Evolutionary conservation across 768 basidiomycete species (phyloP).

Genomic region (Pilatotrama ljubarskyi): DNA sequence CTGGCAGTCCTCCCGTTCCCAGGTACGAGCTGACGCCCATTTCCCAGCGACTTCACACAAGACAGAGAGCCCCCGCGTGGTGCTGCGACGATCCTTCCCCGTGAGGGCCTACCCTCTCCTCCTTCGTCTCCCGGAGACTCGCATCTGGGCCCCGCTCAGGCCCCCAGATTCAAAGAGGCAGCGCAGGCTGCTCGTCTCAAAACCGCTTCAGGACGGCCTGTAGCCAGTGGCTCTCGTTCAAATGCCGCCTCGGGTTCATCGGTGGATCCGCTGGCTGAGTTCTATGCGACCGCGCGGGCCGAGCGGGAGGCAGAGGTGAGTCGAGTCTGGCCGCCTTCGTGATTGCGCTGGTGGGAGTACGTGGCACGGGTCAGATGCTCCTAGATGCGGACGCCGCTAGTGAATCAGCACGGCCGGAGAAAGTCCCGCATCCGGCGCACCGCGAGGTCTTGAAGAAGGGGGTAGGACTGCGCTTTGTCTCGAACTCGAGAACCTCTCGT

Average conservation of each 20-base stretch:
- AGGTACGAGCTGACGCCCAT: slow-evolving; percentile 9
- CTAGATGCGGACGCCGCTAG: background rate
- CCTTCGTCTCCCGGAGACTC: background rate
- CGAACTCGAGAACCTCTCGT: background rate
- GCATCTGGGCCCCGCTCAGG: background rate
- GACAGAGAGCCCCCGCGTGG: slow-evolving; percentile 12
- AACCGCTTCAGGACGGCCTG: too few relatives aligned
- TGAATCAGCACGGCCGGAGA: background rate
- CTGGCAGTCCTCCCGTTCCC: background rate
- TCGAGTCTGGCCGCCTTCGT: background rate
- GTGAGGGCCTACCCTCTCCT: slow-evolving; percentile 21
- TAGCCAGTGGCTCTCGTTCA: background rate
- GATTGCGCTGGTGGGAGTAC: background rate
- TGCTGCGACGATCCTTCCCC: slow-evolving; percentile 36
- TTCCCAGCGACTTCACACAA: slow-evolving; percentile 24
- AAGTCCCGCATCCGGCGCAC: background rate
- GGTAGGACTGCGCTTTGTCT: background rate
- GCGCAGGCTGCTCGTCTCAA: background rate
- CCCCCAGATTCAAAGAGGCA: background rate
- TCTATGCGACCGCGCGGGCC: slow-evolving; percentile 58
- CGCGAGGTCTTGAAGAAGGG: slow-evolving; percentile 16
- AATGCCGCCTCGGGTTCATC: background rate
- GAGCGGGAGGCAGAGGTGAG: slow-evolving; percentile 47
- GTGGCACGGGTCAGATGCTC: slow-evolving; percentile 8
- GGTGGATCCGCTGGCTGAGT: slow-evolving; percentile 62